These are phyloP conservation scores for Metarhizium humberi DNA, from an alignment of 2,329 filamentous ascomycete genomes.

Conservation along the genomic window DNA sequence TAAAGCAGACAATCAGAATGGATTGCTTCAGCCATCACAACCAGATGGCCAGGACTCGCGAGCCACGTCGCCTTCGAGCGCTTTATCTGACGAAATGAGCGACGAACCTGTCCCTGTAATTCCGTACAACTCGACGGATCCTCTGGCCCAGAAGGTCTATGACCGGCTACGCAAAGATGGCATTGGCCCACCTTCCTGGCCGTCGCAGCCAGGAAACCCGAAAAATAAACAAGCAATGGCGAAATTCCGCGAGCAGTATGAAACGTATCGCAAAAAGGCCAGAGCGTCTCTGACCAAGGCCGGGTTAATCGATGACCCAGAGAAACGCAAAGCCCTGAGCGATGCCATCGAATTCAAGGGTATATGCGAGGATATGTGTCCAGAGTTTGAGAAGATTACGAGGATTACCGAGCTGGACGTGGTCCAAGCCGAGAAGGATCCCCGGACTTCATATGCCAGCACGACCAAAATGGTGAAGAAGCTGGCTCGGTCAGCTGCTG, in stretches of 20 bases:
- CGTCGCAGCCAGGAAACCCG: constrained; percentile 42
- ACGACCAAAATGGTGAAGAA: constrained; percentile 55
- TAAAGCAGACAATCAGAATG: constrained; percentile 3
- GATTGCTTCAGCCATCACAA: background rate
- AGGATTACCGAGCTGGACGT: constrained; percentile 54
- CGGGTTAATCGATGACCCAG: constrained; percentile 55
- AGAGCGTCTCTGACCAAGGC: constrained; percentile 49
- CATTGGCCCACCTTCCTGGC: constrained; percentile 46
- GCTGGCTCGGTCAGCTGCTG: constrained; percentile 57
- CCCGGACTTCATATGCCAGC: constrained; percentile 33
- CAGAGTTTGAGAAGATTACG: constrained; percentile 54
- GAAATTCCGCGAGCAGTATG: constrained; percentile 45
- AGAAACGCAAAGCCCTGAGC: constrained; percentile 50
- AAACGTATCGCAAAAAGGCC: constrained; percentile 46
- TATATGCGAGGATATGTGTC: constrained; percentile 62
- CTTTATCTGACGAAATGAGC: constrained; percentile 11
- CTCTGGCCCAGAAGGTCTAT: constrained; percentile 41
- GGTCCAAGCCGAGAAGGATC: constrained; percentile 43
- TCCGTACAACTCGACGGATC: constrained; percentile 20
- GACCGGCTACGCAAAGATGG: constrained; percentile 44
- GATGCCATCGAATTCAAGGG: constrained; percentile 60
- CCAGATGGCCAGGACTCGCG: constrained; percentile 10
- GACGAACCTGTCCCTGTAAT: background rate
- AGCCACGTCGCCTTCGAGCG: constrained; percentile 17
- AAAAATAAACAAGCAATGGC: constrained; percentile 42